Conservation (phyloP, 768 basidiomycete genomes). For the Boletus rubroflammeus region DNA sequence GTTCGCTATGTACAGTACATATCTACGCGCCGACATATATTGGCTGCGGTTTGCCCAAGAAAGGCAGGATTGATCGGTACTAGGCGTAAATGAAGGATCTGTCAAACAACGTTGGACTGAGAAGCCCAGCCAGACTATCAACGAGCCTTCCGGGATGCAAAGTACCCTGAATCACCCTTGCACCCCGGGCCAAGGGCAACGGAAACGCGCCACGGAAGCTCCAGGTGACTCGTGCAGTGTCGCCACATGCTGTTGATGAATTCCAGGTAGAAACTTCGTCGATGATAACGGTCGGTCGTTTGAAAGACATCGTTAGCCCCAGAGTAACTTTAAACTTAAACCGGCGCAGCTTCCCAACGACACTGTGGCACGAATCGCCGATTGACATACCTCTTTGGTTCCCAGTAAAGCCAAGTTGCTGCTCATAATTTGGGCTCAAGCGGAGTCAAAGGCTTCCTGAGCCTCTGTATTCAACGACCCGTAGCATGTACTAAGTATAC, state of each 20-base stretch:
- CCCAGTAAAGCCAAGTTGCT: not conserved
- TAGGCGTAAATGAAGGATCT: too few relatives aligned
- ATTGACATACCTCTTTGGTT: not conserved
- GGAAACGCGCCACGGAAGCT: not conserved
- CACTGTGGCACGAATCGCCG: not conserved
- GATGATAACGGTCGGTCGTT: not conserved
- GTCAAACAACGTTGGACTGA: not conserved
- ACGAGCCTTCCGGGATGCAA: not conserved
- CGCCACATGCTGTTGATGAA: not conserved
- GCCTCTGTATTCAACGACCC: not conserved
- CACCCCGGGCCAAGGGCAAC: conserved; percentile 11
- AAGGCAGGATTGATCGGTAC: not conserved
- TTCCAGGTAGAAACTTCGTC: not conserved
- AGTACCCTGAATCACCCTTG: not conserved
- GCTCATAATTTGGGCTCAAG: not conserved
- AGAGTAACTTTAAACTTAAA: too few relatives aligned
- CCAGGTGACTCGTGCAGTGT: not conserved
- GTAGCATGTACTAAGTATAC: not conserved
- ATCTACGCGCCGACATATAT: not conserved
- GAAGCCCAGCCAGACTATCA: not conserved
- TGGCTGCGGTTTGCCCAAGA: not conserved
- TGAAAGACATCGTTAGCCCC: too few relatives aligned
- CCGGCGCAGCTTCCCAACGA: not conserved
- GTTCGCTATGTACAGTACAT: too few relatives aligned
- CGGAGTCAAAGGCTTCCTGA: not conserved